Evolutionary conservation across 2,329 filamentous ascomycete species (phyloP), one percentile per base, ranked within the genome.

Genomic region (Ampelomyces quisqualis): DNA sequence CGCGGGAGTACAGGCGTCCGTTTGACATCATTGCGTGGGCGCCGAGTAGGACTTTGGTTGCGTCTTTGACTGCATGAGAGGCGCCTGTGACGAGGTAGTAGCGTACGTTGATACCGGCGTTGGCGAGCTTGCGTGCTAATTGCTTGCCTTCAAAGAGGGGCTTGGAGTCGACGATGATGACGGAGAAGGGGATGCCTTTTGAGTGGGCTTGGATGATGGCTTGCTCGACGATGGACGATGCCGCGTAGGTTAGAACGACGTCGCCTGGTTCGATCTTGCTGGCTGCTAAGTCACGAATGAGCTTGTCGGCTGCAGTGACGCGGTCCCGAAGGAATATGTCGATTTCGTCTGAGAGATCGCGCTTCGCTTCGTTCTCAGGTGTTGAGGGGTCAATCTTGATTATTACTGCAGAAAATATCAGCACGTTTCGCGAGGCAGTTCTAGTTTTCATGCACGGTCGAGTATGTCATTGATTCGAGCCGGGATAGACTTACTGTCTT

Each of bases 21-120:
- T 97, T 97, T 55, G 88, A 90, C 72, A 95, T 93, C 82, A 98
- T 93, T 26, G 89, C 88, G 65, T 96, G 90, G 4, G 90, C 64
- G 9, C 90, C 90, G 1, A 98, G 76, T 36, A 97, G 80, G 7
- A 93, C 83, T 56, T 85, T 83, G 5, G 84, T 86, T 1, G 80
- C 82, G 23, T 82, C 76, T 49, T 82, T 80, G 37, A 95, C 79
- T 30, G 86, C 84, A 53, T 87, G 82, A 35, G 82, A 82, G 40
- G 95, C 76, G 10, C 84, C 89, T 45, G 88, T 85, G 26, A 94
- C 83, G 6, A 91, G 81, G 21, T 83, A 82, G 72, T 97, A 98
- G 43, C 85, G 81, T 36, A 95, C 87, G 37, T 81, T 78, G 43
- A 96, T 75, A 2, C 87, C 90, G 2, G 80, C 79, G 14, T 79